These are phyloP conservation scores for Pseudevernia furfuracea DNA, from an alignment of 495 filamentous ascomycete species.

Conservation along the genomic window DNA sequence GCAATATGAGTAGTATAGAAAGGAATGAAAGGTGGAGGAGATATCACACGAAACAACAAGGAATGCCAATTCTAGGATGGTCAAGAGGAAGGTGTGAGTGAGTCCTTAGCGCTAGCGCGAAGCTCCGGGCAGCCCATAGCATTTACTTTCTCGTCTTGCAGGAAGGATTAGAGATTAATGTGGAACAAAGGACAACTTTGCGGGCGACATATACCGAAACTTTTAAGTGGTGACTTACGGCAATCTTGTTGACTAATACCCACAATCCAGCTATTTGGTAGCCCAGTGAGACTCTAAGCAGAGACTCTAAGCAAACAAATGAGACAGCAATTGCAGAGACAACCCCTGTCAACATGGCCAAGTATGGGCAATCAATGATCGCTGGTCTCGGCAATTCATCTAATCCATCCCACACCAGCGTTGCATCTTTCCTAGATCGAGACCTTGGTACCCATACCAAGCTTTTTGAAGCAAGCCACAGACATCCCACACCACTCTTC, in stretches of 20 bases:
- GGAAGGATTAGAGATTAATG: neutral
- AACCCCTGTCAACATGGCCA: neutral
- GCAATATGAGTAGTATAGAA: neutral
- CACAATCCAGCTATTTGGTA: neutral
- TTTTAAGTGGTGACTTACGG: neutral
- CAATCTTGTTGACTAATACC: neutral
- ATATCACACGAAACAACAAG: neutral
- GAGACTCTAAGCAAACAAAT: neutral
- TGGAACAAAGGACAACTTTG: neutral
- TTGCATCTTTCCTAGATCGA: neutral
- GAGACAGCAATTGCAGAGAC: neutral
- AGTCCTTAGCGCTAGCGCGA: neutral
- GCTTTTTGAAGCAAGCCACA: neutral
- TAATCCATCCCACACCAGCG: neutral
- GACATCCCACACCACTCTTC: neutral
- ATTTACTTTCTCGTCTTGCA: neutral
- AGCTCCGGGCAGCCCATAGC: neutral
- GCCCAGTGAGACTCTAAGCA: neutral
- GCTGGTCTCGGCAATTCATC: neutral
- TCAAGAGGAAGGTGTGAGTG: neutral
- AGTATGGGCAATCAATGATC: neutral
- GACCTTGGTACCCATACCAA: neutral
- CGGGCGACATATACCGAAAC: neutral
- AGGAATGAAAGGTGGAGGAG: neutral
- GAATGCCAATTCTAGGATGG: neutral